phyloP scores from a whole-genome alignment of 768 basidiomycete genomes.

The Termitomyces sp. region DNA sequence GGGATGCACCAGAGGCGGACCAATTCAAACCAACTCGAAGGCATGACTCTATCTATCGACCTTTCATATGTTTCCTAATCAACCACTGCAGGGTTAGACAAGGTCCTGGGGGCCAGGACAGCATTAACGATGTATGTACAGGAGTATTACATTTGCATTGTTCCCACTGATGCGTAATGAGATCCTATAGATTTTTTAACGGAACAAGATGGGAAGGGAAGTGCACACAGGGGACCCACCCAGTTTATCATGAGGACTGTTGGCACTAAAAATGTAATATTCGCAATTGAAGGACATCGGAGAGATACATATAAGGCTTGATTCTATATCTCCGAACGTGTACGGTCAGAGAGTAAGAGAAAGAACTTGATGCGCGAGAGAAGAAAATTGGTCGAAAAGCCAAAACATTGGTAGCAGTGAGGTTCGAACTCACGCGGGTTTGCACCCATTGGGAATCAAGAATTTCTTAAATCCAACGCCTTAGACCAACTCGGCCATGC shows the following conservation, averaged over 20 bases:
- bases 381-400: no score
- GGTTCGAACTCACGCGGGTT: constrained; percentile 90
- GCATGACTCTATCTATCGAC: constrained; percentile 27
- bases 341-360: no score
- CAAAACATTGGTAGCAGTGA: constrained; percentile 66
- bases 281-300: no score
- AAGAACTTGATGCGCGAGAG: no score
- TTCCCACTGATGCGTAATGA: constrained; percentile 6
- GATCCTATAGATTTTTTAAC: constrained; percentile 19
- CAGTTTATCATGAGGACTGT: not conserved
- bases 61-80: not conserved
- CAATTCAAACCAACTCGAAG: constrained; percentile 70
- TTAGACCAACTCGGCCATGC: constrained; percentile 90
- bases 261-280: not conserved
- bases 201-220: not conserved
- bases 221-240: not conserved
- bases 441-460: constrained; percentile 80
- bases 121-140: constrained; percentile 39
- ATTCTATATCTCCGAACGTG: no score
- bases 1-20: constrained; percentile 39
- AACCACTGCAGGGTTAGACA: constrained; percentile 54
- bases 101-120: constrained; percentile 65
- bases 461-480: constrained; percentile 83
- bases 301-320: no score
- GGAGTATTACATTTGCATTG: not conserved